Percentiles rank a stretch among this genome's conserved stretches.
These are phyloP conservation scores for Tetracentron sinense DNA, from an alignment of 164 flowering plant species.

Conservation along the genomic window DNA sequence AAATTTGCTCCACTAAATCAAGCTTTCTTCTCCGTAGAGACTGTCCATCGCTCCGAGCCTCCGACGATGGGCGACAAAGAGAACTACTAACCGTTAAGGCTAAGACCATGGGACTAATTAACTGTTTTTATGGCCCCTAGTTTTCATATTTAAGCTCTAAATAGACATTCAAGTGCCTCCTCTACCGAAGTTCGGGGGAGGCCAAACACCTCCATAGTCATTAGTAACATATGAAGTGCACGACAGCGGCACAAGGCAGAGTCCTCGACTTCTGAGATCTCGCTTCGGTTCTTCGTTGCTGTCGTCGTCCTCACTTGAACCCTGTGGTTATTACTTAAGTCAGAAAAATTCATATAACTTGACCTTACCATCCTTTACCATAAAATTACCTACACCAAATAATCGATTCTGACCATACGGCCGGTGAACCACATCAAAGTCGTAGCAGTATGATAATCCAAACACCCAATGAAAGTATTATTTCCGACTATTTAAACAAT, in stretches of 20 bases:
- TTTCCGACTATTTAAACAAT: no score
- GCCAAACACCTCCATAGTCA: constrained; percentile 50
- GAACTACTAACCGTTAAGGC: neutral
- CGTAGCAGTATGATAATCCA: no score
- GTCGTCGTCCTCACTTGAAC: constrained; percentile 21
- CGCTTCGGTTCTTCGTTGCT: constrained; percentile 36
- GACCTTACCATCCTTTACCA: no score
- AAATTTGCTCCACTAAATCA: constrained; percentile 7
- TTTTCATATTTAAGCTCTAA: neutral
- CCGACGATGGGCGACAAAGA: no score
- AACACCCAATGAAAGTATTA: no score
- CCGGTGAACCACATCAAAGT: no score
- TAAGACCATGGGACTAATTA: neutral
- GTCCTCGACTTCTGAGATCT: constrained; percentile 76
- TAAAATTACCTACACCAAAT: no score
- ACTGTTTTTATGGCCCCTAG: neutral
- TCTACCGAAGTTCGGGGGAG: constrained; percentile 42
- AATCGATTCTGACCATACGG: no score
- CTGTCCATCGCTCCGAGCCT: neutral
- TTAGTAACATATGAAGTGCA: constrained; percentile 67
- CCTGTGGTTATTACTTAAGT: constrained; percentile 22
- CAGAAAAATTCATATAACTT: no score
- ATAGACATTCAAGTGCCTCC: constrained; percentile 5
- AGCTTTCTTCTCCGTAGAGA: neutral
- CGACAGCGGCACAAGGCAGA: constrained; percentile 79